Conservation (phyloP, 2,329 filamentous ascomycete genomes). For the Dactylella cylindrospora region DNA sequence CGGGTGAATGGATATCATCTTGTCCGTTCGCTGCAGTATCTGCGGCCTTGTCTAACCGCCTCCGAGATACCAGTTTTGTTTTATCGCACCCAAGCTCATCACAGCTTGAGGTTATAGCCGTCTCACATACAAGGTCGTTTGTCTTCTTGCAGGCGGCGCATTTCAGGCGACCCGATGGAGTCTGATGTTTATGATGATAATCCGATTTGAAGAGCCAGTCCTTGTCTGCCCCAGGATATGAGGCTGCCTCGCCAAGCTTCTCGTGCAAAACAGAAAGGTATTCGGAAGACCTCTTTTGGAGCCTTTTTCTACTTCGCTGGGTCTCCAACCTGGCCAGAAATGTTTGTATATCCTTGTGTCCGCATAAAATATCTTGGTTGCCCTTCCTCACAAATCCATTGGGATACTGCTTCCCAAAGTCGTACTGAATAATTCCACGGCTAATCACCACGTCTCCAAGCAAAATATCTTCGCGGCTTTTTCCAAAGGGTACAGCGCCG, state of each 20-base stretch:
- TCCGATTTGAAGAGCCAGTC: slow-evolving; percentile 12
- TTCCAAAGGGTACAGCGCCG: slow-evolving; percentile 51
- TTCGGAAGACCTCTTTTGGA: slow-evolving; percentile 5
- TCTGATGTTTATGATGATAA: slow-evolving; percentile 31
- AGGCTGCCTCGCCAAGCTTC: not conserved
- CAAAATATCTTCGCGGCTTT: slow-evolving; percentile 29
- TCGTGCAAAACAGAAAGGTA: slow-evolving; percentile 15
- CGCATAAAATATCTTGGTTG: slow-evolving; percentile 35
- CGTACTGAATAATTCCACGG: slow-evolving; percentile 49
- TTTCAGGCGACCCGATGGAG: not conserved
- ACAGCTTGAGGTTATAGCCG: not conserved
- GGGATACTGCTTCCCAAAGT: slow-evolving; percentile 48
- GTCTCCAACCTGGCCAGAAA: slow-evolving; percentile 18
- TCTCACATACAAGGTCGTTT: not conserved
- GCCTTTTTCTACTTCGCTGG: not conserved
- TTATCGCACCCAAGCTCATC: not conserved
- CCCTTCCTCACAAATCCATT: slow-evolving; percentile 45
- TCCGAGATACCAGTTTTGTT: not conserved
- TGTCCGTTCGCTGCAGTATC: not conserved
- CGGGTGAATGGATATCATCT: slow-evolving; percentile 34
- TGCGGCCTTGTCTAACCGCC: not conserved
- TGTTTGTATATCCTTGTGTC: slow-evolving; percentile 41
- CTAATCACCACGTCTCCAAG: slow-evolving; percentile 52
- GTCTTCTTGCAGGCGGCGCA: not conserved
- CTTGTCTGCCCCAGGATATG: slow-evolving; percentile 11